Base-by-base conservation (phyloP, 768 basidiomycete genomes). In the Collybia mongolica region DNA sequence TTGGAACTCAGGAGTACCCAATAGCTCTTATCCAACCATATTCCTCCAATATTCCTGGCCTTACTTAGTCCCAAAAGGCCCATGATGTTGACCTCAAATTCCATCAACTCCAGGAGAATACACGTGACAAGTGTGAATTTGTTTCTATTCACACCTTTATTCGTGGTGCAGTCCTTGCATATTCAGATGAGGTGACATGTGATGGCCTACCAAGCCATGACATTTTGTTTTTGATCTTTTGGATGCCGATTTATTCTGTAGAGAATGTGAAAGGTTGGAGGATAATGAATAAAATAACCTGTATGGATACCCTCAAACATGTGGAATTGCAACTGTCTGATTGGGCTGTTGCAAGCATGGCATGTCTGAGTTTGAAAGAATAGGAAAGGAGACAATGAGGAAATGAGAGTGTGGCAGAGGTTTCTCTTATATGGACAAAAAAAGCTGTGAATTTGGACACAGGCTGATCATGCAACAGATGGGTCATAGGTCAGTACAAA, bases 21-120 rank as follows among this genome's bases (percentile, higher is more conserved):
- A n/a, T 55, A 14, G 46, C 54, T 18, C 22, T 55, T 8, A 52
- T 55, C 7, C 50, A 52, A 26, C 50, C 46, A 8, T 55, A 6
- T 48, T 49, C 24, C 20, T 8, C 19, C 11, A n/a, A 15, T 18
- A 14, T 52, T 48, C 38, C 24, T 36, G 24, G 48, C 18, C 28
- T 23, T 9, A 44, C 41, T 18, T 40, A 46, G 3, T 18, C 5
- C 2, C 28, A 44, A 20, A 51, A 49, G 18, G 14, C 32, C 11
- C 32, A 14, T 32, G 50, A 55, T 38, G 45, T 18, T 12, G 50
- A 55, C 24, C 28, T 55, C 6, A 37, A 52, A 14, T 26, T 55
- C 14, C 32, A 52, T 17, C 42, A 41, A 12, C 32, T 51, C 9
- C 32, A 17, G 7, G 46, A 48, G 24, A 44, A 22, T 8, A n/a